Base-by-base conservation (phyloP, 1,284 basidiomycete genomes). In the Ustilago trichophora region DNA sequence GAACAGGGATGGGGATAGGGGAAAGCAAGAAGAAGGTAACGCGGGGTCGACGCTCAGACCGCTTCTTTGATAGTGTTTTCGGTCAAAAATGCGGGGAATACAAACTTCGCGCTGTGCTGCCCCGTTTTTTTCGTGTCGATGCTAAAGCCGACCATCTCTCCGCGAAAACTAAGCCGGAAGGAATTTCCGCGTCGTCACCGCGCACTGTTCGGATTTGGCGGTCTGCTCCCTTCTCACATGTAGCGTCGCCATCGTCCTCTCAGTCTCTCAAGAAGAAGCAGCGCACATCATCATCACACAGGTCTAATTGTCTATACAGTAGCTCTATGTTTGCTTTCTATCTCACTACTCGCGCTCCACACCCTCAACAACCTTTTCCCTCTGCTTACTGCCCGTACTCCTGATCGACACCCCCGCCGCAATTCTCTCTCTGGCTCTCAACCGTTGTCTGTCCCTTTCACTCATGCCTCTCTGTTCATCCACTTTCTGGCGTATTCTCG, bases 331-430 rank as follows among this genome's bases (percentile, higher is more conserved):
- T 19, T 42, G 16, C 40, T 29, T n/a, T 31, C 15, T 15, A 31
- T 9, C 25, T 40, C 27, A 11, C n/a, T n/a, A n/a, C n/a, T n/a
- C n/a, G n/a, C n/a, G n/a, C n/a, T n/a, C n/a, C n/a, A n/a, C n/a
- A 9, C 25, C 29, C n/a, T 51, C 38, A 1, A 9, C 12, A 7
- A 64, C 11, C 49, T 44, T 51, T n/a, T 19, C 45, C 49, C 40
- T 52, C 35, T 25, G 43, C 45, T 57, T 64, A 37, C 54, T 57
- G 11, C 49, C 45, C 26, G 60, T 57, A 19, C 49, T 53, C 33
- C 31, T 52, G 22, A 64, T 33, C 31, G 48, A 52, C 44, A 64
- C 53, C 3, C 60, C 60, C 10, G 45, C 53, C 9, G 35, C 45
- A 27, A 24, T 52, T 36, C 60, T 48, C 45, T 64, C 60, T 16